Percentiles rank a stretch among this genome's conserved stretches.
phyloP scores from a whole-genome alignment of 2,329 filamentous ascomycete genomes.

The Colletotrichum eremochloae region DNA sequence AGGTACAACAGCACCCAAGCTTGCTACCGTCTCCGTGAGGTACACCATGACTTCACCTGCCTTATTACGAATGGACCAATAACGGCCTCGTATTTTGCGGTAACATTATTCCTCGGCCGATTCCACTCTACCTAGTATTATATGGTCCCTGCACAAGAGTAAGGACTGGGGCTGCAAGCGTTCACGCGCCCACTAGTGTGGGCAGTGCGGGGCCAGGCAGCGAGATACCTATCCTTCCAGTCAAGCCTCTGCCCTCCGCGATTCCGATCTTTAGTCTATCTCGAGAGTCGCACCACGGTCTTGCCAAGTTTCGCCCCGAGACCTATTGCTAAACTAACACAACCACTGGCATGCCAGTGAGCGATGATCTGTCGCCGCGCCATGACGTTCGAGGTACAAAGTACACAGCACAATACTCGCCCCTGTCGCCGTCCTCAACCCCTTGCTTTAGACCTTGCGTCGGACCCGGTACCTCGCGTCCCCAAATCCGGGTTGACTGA shows the following conservation, averaged over 20 bases:
- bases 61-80: slow-evolving; percentile 31
- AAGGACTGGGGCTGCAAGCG: slow-evolving; percentile 39
- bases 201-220: slow-evolving; percentile 42
- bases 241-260: slow-evolving; percentile 40
- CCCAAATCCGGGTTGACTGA: slow-evolving; percentile 38
- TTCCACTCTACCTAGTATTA: slow-evolving; percentile 30
- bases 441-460: slow-evolving; percentile 23
- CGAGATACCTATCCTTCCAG: slow-evolving; percentile 36
- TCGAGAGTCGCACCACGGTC: slow-evolving; percentile 35
- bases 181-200: slow-evolving; percentile 41
- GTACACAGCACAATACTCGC: slow-evolving; percentile 2
- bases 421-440: slow-evolving; percentile 25
- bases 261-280: slow-evolving; percentile 42
- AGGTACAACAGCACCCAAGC: slow-evolving; percentile 12
- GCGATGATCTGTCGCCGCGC: slow-evolving; percentile 15
- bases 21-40: not conserved
- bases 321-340: not conserved
- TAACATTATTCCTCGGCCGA: slow-evolving; percentile 38
- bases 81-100: slow-evolving; percentile 31
- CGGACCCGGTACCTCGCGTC: slow-evolving; percentile 24
- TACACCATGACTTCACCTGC: slow-evolving; percentile 23
- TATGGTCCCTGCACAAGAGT: slow-evolving; percentile 35
- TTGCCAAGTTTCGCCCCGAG: slow-evolving; percentile 40
- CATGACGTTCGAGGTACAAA: slow-evolving; percentile 14
- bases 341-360: slow-evolving; percentile 27